Conservation (phyloP, 352 stramenopile genomes). For the Phytopythium cucurbitacearum region DNA sequence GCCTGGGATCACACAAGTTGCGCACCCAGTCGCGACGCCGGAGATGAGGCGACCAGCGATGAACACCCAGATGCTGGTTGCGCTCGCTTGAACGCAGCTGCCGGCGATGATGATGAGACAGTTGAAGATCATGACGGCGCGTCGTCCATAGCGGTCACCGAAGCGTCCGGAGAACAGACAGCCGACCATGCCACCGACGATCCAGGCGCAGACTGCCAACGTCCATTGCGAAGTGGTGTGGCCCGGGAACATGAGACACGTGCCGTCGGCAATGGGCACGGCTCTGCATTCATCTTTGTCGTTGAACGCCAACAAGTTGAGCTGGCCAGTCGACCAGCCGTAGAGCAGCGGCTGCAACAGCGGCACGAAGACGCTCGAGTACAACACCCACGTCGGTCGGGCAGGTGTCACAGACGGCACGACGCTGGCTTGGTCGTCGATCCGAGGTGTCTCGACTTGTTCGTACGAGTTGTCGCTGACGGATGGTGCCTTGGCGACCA, state of each 20-base stretch:
- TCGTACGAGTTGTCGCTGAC: constrained; percentile 4
- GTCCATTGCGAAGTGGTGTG: constrained; percentile 47
- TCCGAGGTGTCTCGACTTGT: constrained; percentile 6
- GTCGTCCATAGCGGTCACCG: constrained; percentile 43
- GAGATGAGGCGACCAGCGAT: constrained; percentile 32
- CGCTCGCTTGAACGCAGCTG: constrained; percentile 18
- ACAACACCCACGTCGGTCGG: constrained; percentile 26
- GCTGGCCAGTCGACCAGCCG: constrained; percentile 48
- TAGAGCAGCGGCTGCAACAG: constrained; percentile 37
- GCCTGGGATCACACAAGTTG: constrained; percentile 22
- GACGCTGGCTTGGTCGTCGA: neutral
- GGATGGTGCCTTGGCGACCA: neutral
- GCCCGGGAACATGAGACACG: constrained; percentile 47
- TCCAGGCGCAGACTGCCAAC: constrained; percentile 49
- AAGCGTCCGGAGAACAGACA: constrained; percentile 25
- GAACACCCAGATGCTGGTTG: constrained; percentile 23
- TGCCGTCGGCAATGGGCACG: constrained; percentile 27
- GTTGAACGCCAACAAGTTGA: constrained; percentile 37
- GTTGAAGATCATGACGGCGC: constrained; percentile 27
- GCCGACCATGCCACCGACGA: constrained; percentile 52
- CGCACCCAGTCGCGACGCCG: constrained; percentile 31
- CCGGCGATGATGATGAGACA: constrained; percentile 36
- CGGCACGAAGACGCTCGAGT: constrained; percentile 39
- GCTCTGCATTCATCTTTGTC: constrained; percentile 40
- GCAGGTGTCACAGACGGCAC: neutral